phyloP scores from a whole-genome alignment of 768 basidiomycete species.

The Epithele typhae region DNA sequence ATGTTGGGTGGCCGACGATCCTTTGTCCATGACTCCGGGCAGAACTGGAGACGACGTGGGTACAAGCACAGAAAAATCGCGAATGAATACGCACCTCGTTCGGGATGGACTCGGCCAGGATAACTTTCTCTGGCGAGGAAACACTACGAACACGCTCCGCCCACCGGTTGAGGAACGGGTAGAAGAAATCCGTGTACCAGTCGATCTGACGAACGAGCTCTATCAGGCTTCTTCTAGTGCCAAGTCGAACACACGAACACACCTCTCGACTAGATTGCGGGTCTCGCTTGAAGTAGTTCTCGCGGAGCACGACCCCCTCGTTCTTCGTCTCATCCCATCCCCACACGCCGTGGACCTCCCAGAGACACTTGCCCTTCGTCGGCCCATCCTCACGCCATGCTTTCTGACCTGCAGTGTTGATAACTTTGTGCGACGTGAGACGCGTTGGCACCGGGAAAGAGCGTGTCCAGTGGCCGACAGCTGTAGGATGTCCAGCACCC shows the following conservation, averaged over 20 bases:
- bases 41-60: constrained; percentile 51
- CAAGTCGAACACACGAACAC: neutral
- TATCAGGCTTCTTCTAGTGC: neutral
- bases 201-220: constrained; percentile 50
- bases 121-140: constrained; percentile 48
- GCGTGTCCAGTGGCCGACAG: constrained; percentile 74
- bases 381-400: constrained; percentile 78
- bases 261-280: constrained; percentile 63
- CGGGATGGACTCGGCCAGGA: constrained; percentile 85
- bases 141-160: constrained; percentile 49
- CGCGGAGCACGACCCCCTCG: constrained; percentile 70
- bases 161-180: constrained; percentile 71
- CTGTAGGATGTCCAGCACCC: constrained; percentile 83
- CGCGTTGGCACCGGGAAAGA: constrained; percentile 89
- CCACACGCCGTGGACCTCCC: constrained; percentile 96
- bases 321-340: constrained; percentile 68
- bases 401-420: constrained; percentile 56
- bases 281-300: constrained; percentile 78
- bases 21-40: constrained; percentile 70
- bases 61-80: neutral
- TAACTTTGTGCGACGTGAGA: constrained; percentile 47
- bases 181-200: constrained; percentile 86
- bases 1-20: constrained; percentile 58
- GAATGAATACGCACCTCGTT: constrained; percentile 64
- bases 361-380: constrained; percentile 67